Base-by-base conservation (phyloP, 345 rosid genomes). In the Moringa oleifera region DNA sequence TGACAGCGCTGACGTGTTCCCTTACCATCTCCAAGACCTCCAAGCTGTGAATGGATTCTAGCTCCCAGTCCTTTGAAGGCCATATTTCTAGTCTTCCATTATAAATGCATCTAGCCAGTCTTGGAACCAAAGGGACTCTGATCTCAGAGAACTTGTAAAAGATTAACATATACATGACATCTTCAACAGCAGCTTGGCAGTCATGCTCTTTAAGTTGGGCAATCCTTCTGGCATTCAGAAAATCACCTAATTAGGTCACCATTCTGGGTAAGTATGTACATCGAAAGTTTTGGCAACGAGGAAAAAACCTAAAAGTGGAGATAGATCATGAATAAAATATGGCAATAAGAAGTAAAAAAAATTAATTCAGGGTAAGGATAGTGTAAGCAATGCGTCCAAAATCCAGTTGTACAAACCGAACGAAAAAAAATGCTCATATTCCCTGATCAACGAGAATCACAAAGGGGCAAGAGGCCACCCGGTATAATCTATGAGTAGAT, bases 11-110 rank as follows among this genome's bases (percentile, higher is more conserved):
- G 4, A 94, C 85, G 36, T 90, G 96, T 68, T 88, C 95, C 63
- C 74, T 83, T 62, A 94, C 73, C 83, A 90, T 79, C 67, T 88
- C 80, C 58, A 94, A 73, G n/a, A 74, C 64, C 63, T 94, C 97
- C 15, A 75, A 58, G 77, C 75, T 66, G 58, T 90, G 79, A 50
- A 94, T 83, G 5, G 99, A 94, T 69, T 94, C 97, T 15, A 94
- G 67, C 67, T 88, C 96, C 95, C 96, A 94, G 81, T 86, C 89
- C 78, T 86, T 94, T 4, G 95, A 47, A 24, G 95, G 99, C 83
- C 81, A 83, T 65, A 90, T 90, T 81, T 88, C 97, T 20, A 94
- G 89, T 62, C 99, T 83, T 20, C 83, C 77, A 61, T 90, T 94
- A 63, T 85, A 88, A 36, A 82, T 80, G 77, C 99, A 90, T 46